A percentile compares a stretch with the other conserved stretches of the same genome.
Conservation (phyloP, 192 early-diverging fungal genomes). For the Phycomyces blakesleeanus region DNA sequence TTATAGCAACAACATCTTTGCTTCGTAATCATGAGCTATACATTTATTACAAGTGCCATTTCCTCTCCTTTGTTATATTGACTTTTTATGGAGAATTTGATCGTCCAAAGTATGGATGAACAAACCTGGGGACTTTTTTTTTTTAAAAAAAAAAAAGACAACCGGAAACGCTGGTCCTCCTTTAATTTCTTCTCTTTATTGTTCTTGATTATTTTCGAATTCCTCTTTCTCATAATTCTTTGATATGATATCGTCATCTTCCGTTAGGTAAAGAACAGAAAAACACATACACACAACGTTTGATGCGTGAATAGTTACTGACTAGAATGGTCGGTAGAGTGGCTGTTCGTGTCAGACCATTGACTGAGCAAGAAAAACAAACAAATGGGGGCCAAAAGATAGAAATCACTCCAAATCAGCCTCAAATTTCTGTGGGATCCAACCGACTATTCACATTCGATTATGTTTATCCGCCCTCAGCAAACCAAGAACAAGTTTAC, state of each 20-base stretch:
- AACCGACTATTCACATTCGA: constrained; percentile 67
- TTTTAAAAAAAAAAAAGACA: no score
- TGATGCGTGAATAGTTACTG: neutral
- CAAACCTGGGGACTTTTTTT: no score
- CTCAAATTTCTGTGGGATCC: constrained; percentile 55
- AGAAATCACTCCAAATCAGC: constrained; percentile 48
- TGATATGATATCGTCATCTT: neutral
- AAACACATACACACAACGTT: no score
- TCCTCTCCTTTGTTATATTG: no score
- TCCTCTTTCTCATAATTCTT: neutral
- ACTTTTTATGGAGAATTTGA: no score
- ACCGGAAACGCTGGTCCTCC: no score
- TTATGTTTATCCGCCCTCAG: constrained; percentile 55
- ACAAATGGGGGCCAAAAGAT: constrained; percentile 54
- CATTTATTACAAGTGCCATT: no score
- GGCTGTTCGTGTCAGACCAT: constrained; percentile 74
- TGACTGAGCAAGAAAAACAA: constrained; percentile 65
- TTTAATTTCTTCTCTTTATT: no score
- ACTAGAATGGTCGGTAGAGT: constrained; percentile 40
- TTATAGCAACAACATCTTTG: no score
- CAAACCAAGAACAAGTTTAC: constrained; percentile 57
- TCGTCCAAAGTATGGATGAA: no score
- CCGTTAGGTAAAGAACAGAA: neutral
- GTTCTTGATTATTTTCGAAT: neutral
- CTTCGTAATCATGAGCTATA: no score